Percentiles rank a stretch among this genome's conserved stretches.
These are phyloP conservation scores for Actinomortierella wolfii DNA, from an alignment of 371 early-diverging fungal species.

Conservation along the genomic window DNA sequence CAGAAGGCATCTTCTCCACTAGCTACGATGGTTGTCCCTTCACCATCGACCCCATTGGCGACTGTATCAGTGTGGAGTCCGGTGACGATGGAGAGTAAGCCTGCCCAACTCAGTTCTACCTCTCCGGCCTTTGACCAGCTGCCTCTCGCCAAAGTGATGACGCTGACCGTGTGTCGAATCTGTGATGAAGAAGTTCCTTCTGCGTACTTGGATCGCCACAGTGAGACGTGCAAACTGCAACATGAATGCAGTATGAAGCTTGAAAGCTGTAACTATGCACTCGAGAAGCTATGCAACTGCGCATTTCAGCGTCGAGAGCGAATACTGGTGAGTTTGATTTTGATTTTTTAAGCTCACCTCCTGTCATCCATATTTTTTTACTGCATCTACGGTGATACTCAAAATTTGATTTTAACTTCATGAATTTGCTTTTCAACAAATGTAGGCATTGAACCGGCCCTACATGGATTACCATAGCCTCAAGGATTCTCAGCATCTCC, in stretches of 20 bases:
- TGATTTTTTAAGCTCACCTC: too few species aligned
- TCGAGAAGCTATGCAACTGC: conserved; percentile 35
- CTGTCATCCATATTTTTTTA: too few species aligned
- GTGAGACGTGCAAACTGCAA: conserved; percentile 42
- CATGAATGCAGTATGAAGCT: conserved; percentile 45
- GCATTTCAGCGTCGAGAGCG: conserved; percentile 32
- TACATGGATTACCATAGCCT: conserved; percentile 45
- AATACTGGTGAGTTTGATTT: conserved; percentile 3
- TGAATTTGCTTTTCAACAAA: too few species aligned
- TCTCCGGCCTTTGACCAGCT: too few species aligned
- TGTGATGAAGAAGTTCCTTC: conserved; percentile 41
- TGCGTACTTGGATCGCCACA: conserved; percentile 39
- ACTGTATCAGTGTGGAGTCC: too few species aligned
- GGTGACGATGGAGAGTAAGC: too few species aligned
- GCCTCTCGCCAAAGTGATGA: neutral
- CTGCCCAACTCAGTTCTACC: too few species aligned
- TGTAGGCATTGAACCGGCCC: conserved; percentile 37
- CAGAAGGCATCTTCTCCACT: too few species aligned
- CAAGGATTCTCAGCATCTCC: conserved; percentile 38
- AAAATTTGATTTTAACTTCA: too few species aligned
- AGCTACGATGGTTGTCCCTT: too few species aligned
- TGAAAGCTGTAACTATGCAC: conserved; percentile 40
- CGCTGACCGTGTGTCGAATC: conserved; percentile 39
- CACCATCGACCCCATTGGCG: too few species aligned
- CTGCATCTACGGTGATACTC: too few species aligned